These are phyloP conservation scores for Cyclaneusma minus DNA, from an alignment of 2,329 filamentous ascomycete genomes.

Conservation along the genomic window DNA sequence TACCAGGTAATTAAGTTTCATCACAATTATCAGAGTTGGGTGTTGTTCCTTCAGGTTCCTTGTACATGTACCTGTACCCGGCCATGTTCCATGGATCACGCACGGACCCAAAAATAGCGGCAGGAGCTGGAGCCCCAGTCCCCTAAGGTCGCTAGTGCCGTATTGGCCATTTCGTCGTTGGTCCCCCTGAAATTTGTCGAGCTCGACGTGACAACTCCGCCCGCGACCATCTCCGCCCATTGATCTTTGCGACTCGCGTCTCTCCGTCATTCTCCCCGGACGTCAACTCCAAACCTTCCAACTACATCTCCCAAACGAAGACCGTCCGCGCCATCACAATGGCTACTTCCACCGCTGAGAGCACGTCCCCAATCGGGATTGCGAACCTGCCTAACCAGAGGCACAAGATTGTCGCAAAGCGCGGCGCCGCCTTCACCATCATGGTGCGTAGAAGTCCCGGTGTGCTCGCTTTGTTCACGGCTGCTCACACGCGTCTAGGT, in stretches of 20 bases:
- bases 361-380: constrained; percentile 56
- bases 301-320: constrained; percentile 1
- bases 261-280: not conserved
- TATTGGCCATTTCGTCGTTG: constrained; percentile 2
- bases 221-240: constrained; percentile 1
- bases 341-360: constrained; percentile 42
- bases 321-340: constrained; percentile 21
- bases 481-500: constrained; percentile 38
- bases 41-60: too few species aligned
- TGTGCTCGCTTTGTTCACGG: not conserved
- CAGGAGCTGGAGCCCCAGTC: too few species aligned
- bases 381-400: constrained; percentile 61
- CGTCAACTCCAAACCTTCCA: constrained; percentile 1
- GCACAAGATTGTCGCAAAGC: constrained; percentile 62
- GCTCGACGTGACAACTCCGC: constrained; percentile 1
- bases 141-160: too few species aligned
- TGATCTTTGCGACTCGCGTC: not conserved
- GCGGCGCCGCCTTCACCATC: constrained; percentile 96
- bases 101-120: too few species aligned
- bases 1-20: too few species aligned
- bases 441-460: constrained; percentile 50
- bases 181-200: constrained; percentile 3
- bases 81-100: too few species aligned
- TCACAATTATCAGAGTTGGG: too few species aligned
- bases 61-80: too few species aligned